Base-by-base conservation (phyloP, 2,329 filamentous ascomycete species). In the Alternaria arbusti region DNA sequence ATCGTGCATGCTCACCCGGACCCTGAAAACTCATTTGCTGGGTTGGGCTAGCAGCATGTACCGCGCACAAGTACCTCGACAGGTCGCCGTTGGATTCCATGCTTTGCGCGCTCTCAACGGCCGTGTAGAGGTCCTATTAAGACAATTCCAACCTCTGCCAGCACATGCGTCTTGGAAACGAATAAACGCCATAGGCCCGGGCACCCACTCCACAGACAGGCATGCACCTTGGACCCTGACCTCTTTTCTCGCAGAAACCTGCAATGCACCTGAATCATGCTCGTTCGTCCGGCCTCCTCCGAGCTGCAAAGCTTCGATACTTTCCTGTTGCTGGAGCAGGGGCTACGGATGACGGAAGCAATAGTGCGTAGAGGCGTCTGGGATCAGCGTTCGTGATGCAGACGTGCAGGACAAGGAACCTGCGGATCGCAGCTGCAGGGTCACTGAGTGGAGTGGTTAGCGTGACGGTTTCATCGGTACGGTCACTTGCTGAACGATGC, bases 1-100 rank as follows among this genome's bases (percentile, higher is more conserved):
- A 77, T 70, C 59, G 61, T 72, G 75, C 74, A 75, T 70, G 65
- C 40, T 46, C 47, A 55, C 43, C 56, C 55, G 65, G 63, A 68
- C 68, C 70, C 69, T 71, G 66, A 62, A 58, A 65, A 40, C 32
- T n/a, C 44, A 20, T 54, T 50, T 54, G 50, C 50, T 59, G 25
- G 30, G 11, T 26, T 47, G 20, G 17, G 11, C 61, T 58, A 58
- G 50, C 50, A 36, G 30, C 56, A 28, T 52, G 17, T 44, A 62
- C 49, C 54, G n/a, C 58, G 45, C 59, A 50, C 54, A 20, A 40
- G n/a, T 36, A 23, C 44, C 43, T 30, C 44, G 28, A 59, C 28
- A 12, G 44, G n/a, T 52, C 22, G 25, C 36, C n/a, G 56, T 30
- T 46, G 32, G 12, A 32, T 20, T 54, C n/a, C 36, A 45, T 11